Evolutionary conservation across 2,329 filamentous ascomycete genomes (phyloP), one percentile per base, ranked within the genome.

Genomic region (Aspergillus novofumigatus): DNA sequence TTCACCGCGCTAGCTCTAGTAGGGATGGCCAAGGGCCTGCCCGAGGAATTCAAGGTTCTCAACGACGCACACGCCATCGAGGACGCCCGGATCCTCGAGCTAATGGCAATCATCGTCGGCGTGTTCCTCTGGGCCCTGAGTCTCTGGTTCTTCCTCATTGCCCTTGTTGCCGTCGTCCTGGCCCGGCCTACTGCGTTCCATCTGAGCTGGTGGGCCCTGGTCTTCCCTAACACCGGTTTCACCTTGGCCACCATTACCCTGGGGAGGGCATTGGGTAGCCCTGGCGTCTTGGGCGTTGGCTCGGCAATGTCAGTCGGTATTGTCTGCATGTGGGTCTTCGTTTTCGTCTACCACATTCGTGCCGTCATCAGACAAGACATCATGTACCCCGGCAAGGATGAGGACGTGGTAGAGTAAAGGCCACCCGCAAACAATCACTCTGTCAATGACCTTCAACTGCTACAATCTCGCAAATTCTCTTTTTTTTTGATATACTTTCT

Each of bases 1-100:
- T 91, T 90, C 75, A 91, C 88, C 0, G 85, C 84, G 1, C 76
- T 90, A 14, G 87, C 88, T 0, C 78, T 90, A 44, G 83, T 91
- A 41, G 87, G 87, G 50, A 87, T 90, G 81, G 81, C 86, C 0
- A 78, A 81, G 49, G 79, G 80, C 8, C 70, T 86, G 0, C 76
- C 75, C 1, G 64, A 72, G 4, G 75, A 78, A 41, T 82, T 81
- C 61, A 74, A 74, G 49, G 71, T 84, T 53, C 75, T 79, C 26
- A 72, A 77, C 17, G 76, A 70, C 20, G 51, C 56, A 7, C 59
- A 64, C 52, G 64, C 58, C 1, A 54, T 59, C 2, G 59, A 66
- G 65, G 77, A 56, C 53, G 63, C 57, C 7, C 71, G 74, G 4
- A 67, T 81, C 14, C 67, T 81, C 54, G 67, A 77, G 29, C 75